These are phyloP conservation scores for Lunularia cruciata DNA, from an alignment of 225 moss, liverwort and hornwort species.

Conservation along the genomic window DNA sequence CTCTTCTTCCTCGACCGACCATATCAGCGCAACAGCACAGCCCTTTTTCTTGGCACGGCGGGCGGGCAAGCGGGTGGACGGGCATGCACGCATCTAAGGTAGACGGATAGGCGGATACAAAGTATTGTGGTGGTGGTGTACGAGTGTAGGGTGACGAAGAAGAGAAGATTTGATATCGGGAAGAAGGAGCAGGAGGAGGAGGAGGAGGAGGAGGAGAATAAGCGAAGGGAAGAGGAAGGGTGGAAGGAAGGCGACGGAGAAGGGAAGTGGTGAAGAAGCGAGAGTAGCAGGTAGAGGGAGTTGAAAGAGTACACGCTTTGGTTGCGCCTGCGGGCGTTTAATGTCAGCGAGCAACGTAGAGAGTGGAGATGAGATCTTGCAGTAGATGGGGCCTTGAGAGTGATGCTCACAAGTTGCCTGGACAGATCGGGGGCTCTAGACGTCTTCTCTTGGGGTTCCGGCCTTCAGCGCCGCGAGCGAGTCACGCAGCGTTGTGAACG, in stretches of 20 bases:
- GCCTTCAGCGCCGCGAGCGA: slow-evolving; percentile 33
- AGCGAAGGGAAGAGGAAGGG: background rate
- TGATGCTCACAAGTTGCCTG: slow-evolving; percentile 27
- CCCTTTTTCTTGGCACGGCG: slow-evolving; percentile 25
- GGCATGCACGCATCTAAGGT: slow-evolving; percentile 15
- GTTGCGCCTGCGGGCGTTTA: slow-evolving; percentile 14
- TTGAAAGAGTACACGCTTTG: slow-evolving; percentile 8
- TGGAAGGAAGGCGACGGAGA: slow-evolving; percentile 14
- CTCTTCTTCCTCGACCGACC: slow-evolving; percentile 14
- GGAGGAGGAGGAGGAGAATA: too few species aligned
- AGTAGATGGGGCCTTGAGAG: slow-evolving; percentile 28
- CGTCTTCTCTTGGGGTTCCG: slow-evolving; percentile 30
- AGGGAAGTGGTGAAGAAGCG: slow-evolving; percentile 8
- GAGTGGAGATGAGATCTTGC: slow-evolving; percentile 52
- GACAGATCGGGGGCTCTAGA: slow-evolving; percentile 34
- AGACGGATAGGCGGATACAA: slow-evolving; percentile 7
- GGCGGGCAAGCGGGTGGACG: slow-evolving; percentile 10
- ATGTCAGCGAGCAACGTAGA: slow-evolving; percentile 15
- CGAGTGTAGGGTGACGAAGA: slow-evolving; percentile 1
- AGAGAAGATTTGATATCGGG: slow-evolving; percentile 4
- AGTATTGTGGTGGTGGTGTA: background rate
- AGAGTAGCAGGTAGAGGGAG: slow-evolving; percentile 6
- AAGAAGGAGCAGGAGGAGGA: background rate
- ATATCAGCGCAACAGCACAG: background rate
- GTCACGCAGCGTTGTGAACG: slow-evolving; percentile 30